Percentiles rank a stretch among this genome's conserved stretches.
These are phyloP conservation scores for Kwoniella shivajii DNA, from an alignment of 1,284 basidiomycete species.

Conservation along the genomic window DNA sequence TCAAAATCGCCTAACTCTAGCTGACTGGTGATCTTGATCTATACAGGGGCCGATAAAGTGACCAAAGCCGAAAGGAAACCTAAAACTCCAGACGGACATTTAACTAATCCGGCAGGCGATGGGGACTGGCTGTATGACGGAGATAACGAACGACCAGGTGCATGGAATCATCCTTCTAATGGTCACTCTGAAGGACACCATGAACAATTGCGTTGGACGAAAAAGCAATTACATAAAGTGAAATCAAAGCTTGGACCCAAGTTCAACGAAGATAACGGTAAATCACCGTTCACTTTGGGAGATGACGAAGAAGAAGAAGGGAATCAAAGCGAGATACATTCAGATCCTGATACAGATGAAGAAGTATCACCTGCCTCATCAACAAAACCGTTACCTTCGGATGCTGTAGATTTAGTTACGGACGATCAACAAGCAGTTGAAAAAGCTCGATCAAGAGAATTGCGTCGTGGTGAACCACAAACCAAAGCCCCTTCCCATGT, in stretches of 20 bases:
- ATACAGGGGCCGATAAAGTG: conserved; percentile 36
- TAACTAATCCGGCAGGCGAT: conserved; percentile 12
- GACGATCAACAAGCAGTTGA: conserved; percentile 55
- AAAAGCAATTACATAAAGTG: conserved; percentile 21
- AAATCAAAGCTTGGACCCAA: conserved; percentile 3
- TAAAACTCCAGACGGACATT: conserved; percentile 13
- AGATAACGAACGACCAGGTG: conserved; percentile 35
- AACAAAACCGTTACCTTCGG: conserved; percentile 59
- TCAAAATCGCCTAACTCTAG: no score
- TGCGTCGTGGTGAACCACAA: conserved; percentile 43
- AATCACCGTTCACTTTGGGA: conserved; percentile 27
- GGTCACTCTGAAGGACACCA: conserved; percentile 13
- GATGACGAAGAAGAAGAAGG: conserved; percentile 39
- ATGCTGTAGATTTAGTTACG: conserved; percentile 74
- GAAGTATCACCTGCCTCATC: conserved; percentile 39
- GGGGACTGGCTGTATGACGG: conserved; percentile 38
- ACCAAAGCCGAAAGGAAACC: conserved; percentile 9
- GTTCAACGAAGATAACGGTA: neutral
- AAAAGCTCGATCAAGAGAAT: conserved; percentile 36
- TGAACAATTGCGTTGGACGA: conserved; percentile 29
- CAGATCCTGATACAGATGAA: conserved; percentile 49
- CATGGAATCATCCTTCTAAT: conserved; percentile 19
- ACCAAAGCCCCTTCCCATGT: conserved; percentile 43
- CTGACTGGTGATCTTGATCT: neutral
- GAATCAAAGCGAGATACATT: no score